These are phyloP conservation scores for Calonectria naviculata DNA, from an alignment of 2,329 filamentous ascomycete species.

Conservation along the genomic window DNA sequence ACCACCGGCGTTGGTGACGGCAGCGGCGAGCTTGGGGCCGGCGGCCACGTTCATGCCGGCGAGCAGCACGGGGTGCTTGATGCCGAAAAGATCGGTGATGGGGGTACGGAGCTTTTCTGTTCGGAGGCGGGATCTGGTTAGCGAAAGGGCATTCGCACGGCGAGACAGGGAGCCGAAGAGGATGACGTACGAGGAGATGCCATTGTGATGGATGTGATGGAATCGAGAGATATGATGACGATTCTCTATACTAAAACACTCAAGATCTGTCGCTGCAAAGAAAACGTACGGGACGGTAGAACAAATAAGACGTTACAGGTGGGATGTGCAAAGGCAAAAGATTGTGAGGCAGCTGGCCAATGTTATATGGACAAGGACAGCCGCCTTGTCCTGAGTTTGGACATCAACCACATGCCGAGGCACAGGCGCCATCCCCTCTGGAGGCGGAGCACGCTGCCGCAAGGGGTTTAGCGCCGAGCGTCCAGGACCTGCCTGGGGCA, in stretches of 20 bases:
- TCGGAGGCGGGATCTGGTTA: conserved; percentile 13
- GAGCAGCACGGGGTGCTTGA: conserved; percentile 95
- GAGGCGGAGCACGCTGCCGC: conserved; percentile 22
- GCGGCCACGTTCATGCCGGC: conserved; percentile 99
- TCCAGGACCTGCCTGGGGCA: background rate
- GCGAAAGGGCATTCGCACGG: conserved; percentile 18
- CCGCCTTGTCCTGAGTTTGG: conserved; percentile 1
- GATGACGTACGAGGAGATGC: conserved; percentile 80
- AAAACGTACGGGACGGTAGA: conserved; percentile 1
- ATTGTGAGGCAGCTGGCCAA: background rate
- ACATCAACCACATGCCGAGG: conserved; percentile 40
- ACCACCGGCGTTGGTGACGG: conserved; percentile 96
- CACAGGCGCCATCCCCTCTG: conserved; percentile 26
- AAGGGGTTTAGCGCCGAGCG: conserved; percentile 25
- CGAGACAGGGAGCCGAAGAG: conserved; percentile 1
- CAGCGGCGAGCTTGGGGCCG: conserved; percentile 94
- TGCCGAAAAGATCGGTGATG: conserved; percentile 95
- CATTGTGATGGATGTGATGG: conserved; percentile 61
- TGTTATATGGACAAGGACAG: conserved; percentile 31
- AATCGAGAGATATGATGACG: conserved; percentile 25
- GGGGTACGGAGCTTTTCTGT: conserved; percentile 80
- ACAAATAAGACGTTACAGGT: conserved; percentile 4
- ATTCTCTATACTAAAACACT: conserved; percentile 17
- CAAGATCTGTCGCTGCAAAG: conserved; percentile 1
- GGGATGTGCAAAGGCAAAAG: background rate